Evolutionary conservation across 306 rosid species (phyloP), one percentile per base, ranked within the genome.

Genomic region (Cajanus cajan): DNA sequence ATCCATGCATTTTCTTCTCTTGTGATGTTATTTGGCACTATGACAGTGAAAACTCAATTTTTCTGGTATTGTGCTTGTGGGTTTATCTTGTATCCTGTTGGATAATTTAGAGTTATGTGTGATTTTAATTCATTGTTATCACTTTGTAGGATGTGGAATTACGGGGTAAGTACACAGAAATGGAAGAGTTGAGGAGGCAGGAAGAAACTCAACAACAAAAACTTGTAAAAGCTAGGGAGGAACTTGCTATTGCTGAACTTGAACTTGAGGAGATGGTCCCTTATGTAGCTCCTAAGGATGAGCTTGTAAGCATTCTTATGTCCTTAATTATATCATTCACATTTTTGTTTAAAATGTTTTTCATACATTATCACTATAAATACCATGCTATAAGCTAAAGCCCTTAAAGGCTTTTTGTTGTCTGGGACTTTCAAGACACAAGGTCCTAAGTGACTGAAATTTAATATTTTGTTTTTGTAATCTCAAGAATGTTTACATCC

Each of bases 161-260:
- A 44, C 77, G 68, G 68, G 96, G 92, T 40, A 90, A 86, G 54
- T 84, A 87, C 85, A 87, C 82, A 10, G 90, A 88, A 79, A 92
- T 95, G 95, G 96, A 91, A 71, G 96, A 88, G 6, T 71, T 90
- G 83, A 87, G 64, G 86, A 88, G 68, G 82, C 86, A 90, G 76
- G 98, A 90, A 86, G 91, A 92, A 85, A 87, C 84, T 69, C 86
- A 82, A 36, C 91, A 82, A 76, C 89, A 85, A 57, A 84, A 65
- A 59, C 64, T 95, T 69, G 59, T 50, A 52, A 85, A 82, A 78
- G 86, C 90, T 41, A 92, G 85, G 86, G 89, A 92, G 79, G 94
- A 90, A 15, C 89, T 95, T 76, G 91, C 84, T 85, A 86, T 86
- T 37, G 88, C 97, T 15, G 92, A 87, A 67, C 50, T 11, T n/a